phyloP scores from a whole-genome alignment of 345 rosid species.

The Passiflora organensis region DNA sequence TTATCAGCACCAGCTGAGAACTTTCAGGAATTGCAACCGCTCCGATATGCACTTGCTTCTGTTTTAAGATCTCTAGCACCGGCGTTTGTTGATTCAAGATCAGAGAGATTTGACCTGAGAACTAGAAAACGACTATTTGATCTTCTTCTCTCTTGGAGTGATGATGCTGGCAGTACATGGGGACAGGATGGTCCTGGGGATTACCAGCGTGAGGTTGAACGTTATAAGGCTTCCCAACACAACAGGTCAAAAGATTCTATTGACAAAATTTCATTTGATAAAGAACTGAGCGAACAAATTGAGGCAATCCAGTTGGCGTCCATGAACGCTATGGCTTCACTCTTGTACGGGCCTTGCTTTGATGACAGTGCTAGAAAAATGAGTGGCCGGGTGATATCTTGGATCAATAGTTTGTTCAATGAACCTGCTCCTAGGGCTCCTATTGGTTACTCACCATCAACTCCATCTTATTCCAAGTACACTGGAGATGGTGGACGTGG shows the following conservation, averaged over 20 bases:
- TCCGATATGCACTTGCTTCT: slow-evolving; percentile 88
- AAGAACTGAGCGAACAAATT: slow-evolving; percentile 81
- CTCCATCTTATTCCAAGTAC: slow-evolving; percentile 87
- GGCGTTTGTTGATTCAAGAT: slow-evolving; percentile 85
- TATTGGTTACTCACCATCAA: slow-evolving; percentile 94
- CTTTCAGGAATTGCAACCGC: slow-evolving; percentile 85
- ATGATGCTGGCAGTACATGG: slow-evolving; percentile 81
- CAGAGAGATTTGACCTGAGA: slow-evolving; percentile 88
- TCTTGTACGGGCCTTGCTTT: slow-evolving; percentile 93
- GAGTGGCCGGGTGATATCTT: slow-evolving; percentile 92
- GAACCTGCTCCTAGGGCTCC: slow-evolving; percentile 94
- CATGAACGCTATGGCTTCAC: slow-evolving; percentile 95
- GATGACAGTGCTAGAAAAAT: slow-evolving; percentile 98
- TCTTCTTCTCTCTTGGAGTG: slow-evolving; percentile 87
- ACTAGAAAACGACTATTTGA: slow-evolving; percentile 86
- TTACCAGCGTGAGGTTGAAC: slow-evolving; percentile 96
- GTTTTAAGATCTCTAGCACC: slow-evolving; percentile 89
- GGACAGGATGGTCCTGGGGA: slow-evolving; percentile 81
- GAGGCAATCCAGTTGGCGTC: slow-evolving; percentile 99
- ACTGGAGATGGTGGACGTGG: slow-evolving; percentile 84
- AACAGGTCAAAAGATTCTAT: slow-evolving; percentile 86
- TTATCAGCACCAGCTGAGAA: slow-evolving; percentile 54
- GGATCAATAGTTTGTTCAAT: slow-evolving; percentile 95
- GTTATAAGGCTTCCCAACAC: slow-evolving; percentile 88
- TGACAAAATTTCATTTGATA: slow-evolving; percentile 91